A percentile compares a stretch with the other conserved stretches of the same genome.
Evolutionary conservation across 805 yeast species (phyloP).

Genomic region (Candida namnaoensis): DNA sequence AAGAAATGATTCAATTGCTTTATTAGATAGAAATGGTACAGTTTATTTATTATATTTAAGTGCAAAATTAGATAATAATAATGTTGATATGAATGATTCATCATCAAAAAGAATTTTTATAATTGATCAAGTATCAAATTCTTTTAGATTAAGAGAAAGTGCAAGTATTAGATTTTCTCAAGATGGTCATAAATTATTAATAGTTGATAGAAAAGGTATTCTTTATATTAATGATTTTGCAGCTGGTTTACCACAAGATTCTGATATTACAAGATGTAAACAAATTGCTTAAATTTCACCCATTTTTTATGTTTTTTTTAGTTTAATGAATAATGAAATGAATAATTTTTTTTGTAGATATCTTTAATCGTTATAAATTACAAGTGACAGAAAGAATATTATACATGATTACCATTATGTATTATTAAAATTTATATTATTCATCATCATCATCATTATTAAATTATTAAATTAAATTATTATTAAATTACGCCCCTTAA

Average conservation of each 20-base stretch:
- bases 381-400: no score
- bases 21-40: conserved; percentile 69
- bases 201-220: conserved; percentile 75
- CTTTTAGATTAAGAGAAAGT: conserved; percentile 64
- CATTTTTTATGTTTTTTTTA: no score
- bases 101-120: conserved; percentile 35
- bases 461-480: no score
- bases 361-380: no score
- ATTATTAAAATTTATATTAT: no score
- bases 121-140: conserved; percentile 73
- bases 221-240: conserved; percentile 80
- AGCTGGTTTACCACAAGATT: conserved; percentile 70
- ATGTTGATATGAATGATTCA: conserved; percentile 7
- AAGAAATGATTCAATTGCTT: conserved; percentile 78
- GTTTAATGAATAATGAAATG: no score
- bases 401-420: no score
- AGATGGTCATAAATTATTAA: conserved; percentile 73
- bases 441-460: no score
- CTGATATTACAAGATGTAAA: conserved; percentile 60
- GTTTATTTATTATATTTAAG: conserved; percentile 56
- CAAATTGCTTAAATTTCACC: conserved; percentile 21
- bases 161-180: conserved; percentile 71
- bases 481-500: no score
- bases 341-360: no score
- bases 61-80: conserved; percentile 47